Base-by-base conservation (phyloP, 129 eudicot genomes). In the Tanacetum coccineum region DNA sequence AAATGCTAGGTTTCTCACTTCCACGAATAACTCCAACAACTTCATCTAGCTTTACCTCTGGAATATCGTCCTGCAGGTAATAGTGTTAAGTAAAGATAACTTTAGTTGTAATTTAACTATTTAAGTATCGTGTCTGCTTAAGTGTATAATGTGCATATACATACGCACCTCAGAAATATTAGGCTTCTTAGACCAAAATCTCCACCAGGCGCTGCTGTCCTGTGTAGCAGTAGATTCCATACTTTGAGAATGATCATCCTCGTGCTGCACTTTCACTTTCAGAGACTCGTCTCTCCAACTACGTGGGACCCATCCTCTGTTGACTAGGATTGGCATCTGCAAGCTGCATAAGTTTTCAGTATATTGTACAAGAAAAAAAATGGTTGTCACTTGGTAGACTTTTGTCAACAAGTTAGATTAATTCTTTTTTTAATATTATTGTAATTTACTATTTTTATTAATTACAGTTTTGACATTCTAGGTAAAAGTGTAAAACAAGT, bases 241-340 rank as follows among this genome's bases (percentile, higher is more conserved):
- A 70, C 64, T 70, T 61, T 76, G 62, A 39, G 56, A 73, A 6
- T 67, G 73, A 25, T 12, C 81, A 56, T 69, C 81, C 62, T 78
- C 77, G 39, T 80, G 59, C 8, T 77, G 56, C 55, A 69, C 71
- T 71, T 76, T 68, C 55, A 69, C 71, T 71, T 76, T 68, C 21
- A 77, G 26, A 18, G 76, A 78, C 60, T 84, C 81, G 78, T 93
- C 95, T 77, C 91, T 82, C 98, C 96, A 93, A 70, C 86, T 82
- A 14, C 85, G 92, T 9, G 98, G 98, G 74, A 86, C 96, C 98
- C 96, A 93, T 68, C 98, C 98, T 81, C 98, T 84, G 79, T 93
- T 93, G 13, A 93, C 95, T 55, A 93, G 70, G 64, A 93, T 67
- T 15, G 98, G 92, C 61, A 68, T 68, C 87, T 84, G 92, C 56